These are phyloP conservation scores for Venturiaceae sp. DNA, from an alignment of 2,329 filamentous ascomycete species.

Conservation along the genomic window DNA sequence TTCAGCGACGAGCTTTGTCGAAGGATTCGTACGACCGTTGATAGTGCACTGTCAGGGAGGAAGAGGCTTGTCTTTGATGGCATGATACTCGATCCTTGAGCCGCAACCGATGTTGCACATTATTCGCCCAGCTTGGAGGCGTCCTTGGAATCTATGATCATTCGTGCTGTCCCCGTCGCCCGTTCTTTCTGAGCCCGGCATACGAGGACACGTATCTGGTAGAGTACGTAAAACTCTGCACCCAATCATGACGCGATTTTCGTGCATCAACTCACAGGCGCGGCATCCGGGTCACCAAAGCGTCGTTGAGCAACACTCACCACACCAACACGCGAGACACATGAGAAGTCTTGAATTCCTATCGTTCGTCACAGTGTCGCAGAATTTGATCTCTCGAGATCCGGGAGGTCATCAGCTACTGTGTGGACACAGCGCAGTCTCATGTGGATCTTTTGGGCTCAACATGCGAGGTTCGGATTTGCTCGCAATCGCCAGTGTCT, in stretches of 20 bases:
- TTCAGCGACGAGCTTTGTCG: conserved; percentile 31
- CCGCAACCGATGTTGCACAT: no score
- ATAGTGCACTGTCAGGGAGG: conserved; percentile 13
- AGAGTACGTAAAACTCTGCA: no score
- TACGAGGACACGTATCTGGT: no score
- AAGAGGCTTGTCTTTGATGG: conserved; percentile 17
- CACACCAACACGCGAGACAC: neutral
- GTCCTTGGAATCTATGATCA: no score
- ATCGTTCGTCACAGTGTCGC: neutral
- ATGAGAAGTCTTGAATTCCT: neutral
- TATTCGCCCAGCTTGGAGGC: no score
- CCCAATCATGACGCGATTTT: no score
- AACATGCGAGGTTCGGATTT: neutral
- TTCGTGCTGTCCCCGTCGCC: no score
- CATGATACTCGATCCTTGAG: neutral
- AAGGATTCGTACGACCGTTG: conserved; percentile 15
- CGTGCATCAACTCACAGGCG: no score
- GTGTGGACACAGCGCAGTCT: neutral
- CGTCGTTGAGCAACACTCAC: neutral
- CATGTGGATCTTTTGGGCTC: neutral
- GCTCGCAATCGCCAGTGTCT: neutral
- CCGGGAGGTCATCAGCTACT: neutral
- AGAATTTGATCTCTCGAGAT: neutral
- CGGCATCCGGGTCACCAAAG: neutral
- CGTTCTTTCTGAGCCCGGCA: no score